Evolutionary conservation across 805 yeast species (phyloP), one percentile per base, ranked within the genome.

Genomic region (Cyberlindnera maclurae): DNA sequence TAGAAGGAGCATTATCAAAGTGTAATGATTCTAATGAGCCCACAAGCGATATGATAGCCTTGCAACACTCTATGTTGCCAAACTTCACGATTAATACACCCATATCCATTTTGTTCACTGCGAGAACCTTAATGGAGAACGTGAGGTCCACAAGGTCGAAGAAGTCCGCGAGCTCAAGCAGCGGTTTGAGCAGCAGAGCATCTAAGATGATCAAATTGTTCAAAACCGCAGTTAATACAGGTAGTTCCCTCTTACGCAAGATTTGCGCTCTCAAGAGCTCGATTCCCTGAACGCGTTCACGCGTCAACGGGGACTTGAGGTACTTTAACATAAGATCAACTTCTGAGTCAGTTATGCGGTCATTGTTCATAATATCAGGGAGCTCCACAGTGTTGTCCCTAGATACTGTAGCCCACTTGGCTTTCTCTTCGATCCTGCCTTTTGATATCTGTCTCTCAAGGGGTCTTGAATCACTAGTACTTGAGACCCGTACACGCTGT

Each of bases 101-200:
- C 4, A 51, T 15, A 11, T 47, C 53, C 6, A 42, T 41, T 37
- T 58, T 54, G 41, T 52, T 60, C 2, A 63, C 52, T 0, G 68
- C 58, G 20, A 55, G 52, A 7, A 58, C 43, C 40, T 63, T 64
- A 27, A 66, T 40, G 1, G 57, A 38, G 17, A 52, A 42, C 3
- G 42, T 39, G 4, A 56, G 27, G 2, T 63, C 63, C 10, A 63
- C 28, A 8, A 54, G 35, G 11, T 47, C 49, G 31, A 51, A 55
- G 44, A 64, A 64, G 3, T 26, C 26, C 5, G 56, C 41, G 4
- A 51, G 37, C 0, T 47, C 26, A 30, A 64, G 37, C 2, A 65
- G 33, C 4, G 60, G 58, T 34, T 56, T 60, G 33, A 65, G 47
- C 5, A 56, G 45, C 7, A 38, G 26, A 4, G 68, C 59, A 37